Percentiles rank a stretch among this genome's conserved stretches.
These are phyloP conservation scores for Parathielavia appendiculata DNA, from an alignment of 495 filamentous ascomycete genomes.

Conservation along the genomic window DNA sequence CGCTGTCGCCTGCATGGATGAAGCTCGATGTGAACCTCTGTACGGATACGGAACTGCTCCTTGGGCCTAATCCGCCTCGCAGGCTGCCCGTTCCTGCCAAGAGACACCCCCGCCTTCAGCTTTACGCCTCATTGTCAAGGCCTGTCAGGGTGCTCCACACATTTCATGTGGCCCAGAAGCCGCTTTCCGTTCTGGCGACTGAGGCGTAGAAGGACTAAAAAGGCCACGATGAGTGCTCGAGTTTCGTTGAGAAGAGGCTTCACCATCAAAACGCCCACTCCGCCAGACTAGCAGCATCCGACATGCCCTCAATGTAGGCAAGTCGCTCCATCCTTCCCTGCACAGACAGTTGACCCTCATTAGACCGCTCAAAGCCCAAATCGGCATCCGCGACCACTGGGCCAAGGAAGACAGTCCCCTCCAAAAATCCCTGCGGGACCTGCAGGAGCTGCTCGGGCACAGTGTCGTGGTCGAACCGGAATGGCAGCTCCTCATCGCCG, in stretches of 20 bases:
- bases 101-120: constrained; percentile 20
- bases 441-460: constrained; percentile 29
- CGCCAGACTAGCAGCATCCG: background rate
- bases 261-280: background rate
- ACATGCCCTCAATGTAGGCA: constrained; percentile 25
- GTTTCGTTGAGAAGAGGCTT: background rate
- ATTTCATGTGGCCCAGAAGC: too few species aligned
- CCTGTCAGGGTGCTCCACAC: background rate
- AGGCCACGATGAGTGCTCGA: background rate
- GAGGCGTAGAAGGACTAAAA: background rate
- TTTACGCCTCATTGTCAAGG: constrained; percentile 9
- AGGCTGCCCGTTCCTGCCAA: constrained; percentile 11
- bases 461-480: constrained; percentile 30
- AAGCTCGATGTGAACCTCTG: too few species aligned
- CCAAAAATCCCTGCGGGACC: constrained; percentile 19
- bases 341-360: background rate
- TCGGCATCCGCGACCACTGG: constrained; percentile 39
- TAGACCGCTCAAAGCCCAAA: constrained; percentile 34
- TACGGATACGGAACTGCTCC: background rate
- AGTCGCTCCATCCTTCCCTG: background rate
- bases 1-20: background rate
- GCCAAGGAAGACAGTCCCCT: constrained; percentile 23
- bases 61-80: constrained; percentile 14
- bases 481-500: constrained; percentile 32
- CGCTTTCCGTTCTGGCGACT: too few species aligned